Evolutionary conservation across 148 eudicot species (phyloP).

Genomic region (Rhododendron ovatum): DNA sequence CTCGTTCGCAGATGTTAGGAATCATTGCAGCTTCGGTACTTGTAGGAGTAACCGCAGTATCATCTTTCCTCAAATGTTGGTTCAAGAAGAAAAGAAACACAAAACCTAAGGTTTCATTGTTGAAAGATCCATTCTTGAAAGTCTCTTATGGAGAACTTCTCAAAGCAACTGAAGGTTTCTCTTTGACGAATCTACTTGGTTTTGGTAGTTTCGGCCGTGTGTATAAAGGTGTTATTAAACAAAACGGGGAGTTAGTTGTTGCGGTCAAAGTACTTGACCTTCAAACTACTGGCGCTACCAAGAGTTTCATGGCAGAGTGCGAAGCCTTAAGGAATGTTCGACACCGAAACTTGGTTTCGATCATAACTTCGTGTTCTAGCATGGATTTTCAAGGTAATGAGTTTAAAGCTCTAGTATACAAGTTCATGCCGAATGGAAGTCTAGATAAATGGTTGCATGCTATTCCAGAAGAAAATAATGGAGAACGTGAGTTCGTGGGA

Average conservation of each 20-base stretch:
- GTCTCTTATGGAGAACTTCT: background rate
- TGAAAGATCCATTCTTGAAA: background rate
- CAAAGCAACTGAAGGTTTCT: background rate
- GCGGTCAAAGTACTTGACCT: no score
- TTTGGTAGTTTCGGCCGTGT: background rate
- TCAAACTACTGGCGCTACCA: background rate
- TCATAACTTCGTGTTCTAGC: background rate
- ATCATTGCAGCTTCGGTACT: background rate
- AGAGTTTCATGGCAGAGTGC: background rate
- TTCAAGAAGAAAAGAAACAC: background rate
- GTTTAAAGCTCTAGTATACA: background rate
- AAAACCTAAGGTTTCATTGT: background rate
- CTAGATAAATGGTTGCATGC: background rate
- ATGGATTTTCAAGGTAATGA: background rate
- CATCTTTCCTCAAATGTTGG: background rate
- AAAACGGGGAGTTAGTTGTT: no score
- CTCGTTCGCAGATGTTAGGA: background rate
- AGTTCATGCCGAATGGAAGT: background rate
- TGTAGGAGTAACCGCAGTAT: background rate
- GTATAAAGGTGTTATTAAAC: background rate
- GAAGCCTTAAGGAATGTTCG: background rate
- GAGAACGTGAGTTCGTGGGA: background rate
- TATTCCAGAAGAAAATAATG: background rate
- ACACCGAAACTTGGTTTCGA: background rate
- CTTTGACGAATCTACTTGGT: background rate